Evolutionary conservation across 2,329 filamentous ascomycete species (phyloP), one percentile per base, ranked within the genome.

Genomic region (Curvularia sp.): DNA sequence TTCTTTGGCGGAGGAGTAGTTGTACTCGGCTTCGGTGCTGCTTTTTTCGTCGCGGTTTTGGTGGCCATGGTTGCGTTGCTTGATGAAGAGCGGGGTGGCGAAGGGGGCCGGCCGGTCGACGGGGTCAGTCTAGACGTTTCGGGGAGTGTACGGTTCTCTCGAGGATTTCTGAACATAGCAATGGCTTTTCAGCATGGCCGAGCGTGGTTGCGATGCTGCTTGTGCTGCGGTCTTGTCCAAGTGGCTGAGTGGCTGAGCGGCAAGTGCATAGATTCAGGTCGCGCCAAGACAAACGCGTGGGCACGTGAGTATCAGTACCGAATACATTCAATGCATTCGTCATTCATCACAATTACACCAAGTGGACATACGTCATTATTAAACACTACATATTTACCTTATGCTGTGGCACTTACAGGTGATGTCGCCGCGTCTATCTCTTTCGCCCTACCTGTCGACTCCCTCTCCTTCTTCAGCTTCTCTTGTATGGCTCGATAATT

Each of bases 141-240:
- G n/a, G 74, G 61, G 28, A 74, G 68, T 39, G 69, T 57, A 30
- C 67, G 68, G 58, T 81, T 81, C 57, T 84, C 80, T 73, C 83
- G 78, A 46, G 83, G 82, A 48, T 84, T 86, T 55, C 83, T 80
- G 62, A 86, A 86, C 83, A 86, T 86, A 23, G 49, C 36, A 3
- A 23, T 18, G 4, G 10, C 15, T 32, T 10, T 30, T 39, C 15
- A 39, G 21, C 46, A 49, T 55, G 12, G 8, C 28, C 25, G 30
- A 28, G 19, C 19, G 48, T n/a, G 39, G 27, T 28, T 27, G 32
- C 18, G 41, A 13, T 49, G 45, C 46, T 41, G 41, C 34, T 10
- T 21, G 34, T 53, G 32, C 27, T 21, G 46, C 39, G 25, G 21
- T 28, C 28, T 27, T 41, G 39, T 28, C n/a, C 39, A 30, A 10